Base-by-base conservation (phyloP, 2,329 filamentous ascomycete species). In the Aureobasidium sp. region DNA sequence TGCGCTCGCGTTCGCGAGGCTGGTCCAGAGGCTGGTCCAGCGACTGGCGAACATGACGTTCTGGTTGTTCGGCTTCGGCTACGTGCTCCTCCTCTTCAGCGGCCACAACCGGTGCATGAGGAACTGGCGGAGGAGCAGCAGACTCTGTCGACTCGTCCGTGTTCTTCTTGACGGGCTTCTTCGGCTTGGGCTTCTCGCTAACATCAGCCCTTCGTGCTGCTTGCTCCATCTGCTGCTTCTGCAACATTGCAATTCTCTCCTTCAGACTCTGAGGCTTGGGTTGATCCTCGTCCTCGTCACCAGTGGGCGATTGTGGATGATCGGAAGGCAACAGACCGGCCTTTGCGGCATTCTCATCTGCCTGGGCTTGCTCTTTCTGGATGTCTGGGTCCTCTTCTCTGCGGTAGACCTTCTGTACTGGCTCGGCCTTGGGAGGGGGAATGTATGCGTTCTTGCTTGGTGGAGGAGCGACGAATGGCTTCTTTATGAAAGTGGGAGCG, bases 221-320 rank as follows among this genome's bases (percentile, higher is more conserved):
- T 71, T 94, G 90, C 71, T 97, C 94, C 72, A 90, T 79, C 74
- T 99, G 94, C 73, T 97, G 91, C 72, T 90, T 93, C 73, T 99
- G 94, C 17, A 99, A 79, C 58, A 96, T 79, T 31, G 94, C 94
- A 76, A 99, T 97, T 65, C 94, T 85, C 73, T 99, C 94, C 75
- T 97, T 99, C 64, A 99, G 75, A 67, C 90, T 97, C 61, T 91
- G 89, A 27, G 92, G 91, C 75, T 97, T 97, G 1, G 93, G 92
- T 68, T 90, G 86, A 47, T 95, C 90, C 61, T 94, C 90, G 4
- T 79, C 75, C 56, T 78, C 80, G 7, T 80, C 75, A 19, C 75
- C 72, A 39, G 71, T 66, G 59, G 56, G 44, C 3, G 57, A 49
- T 31, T 49, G 45, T 9, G 57, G 45, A 17, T 49, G 44, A 19